Conservation (phyloP, 192 early-diverging fungal genomes). For the Spizellomyces punctatus region DNA sequence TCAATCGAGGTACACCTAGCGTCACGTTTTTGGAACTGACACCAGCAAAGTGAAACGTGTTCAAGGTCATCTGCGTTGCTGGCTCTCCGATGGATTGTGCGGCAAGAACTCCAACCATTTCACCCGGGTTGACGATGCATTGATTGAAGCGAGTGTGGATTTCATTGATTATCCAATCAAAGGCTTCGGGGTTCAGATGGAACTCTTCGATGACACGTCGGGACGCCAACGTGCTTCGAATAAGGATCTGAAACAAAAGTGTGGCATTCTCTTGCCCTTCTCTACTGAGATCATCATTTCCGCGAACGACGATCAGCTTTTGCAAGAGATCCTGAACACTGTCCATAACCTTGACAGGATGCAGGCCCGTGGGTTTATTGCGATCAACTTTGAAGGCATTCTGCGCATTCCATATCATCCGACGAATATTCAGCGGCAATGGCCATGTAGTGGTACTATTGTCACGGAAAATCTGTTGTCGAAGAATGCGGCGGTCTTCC, state of each 20-base stretch:
- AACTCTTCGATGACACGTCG: conserved; percentile 89
- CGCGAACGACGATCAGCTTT: conserved; percentile 82
- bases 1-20: conserved; percentile 95
- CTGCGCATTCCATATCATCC: conserved; percentile 89
- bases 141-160: conserved; percentile 90
- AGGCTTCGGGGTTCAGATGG: conserved; percentile 82
- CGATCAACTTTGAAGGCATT: conserved; percentile 85
- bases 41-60: conserved; percentile 99
- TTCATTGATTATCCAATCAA: conserved; percentile 94
- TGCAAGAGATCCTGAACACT: conserved; percentile 72
- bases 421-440: conserved; percentile 87
- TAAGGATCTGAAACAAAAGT: conserved; percentile 83
- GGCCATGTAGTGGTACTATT: conserved; percentile 69
- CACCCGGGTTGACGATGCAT: conserved; percentile 89
- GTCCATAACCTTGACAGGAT: conserved; percentile 80
- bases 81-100: conserved; percentile 99
- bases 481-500: conserved; percentile 75
- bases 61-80: conserved; percentile 99
- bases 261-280: conserved; percentile 95
- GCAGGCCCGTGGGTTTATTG: conserved; percentile 80
- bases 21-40: conserved; percentile 96
- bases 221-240: conserved; percentile 80
- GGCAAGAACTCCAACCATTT: conserved; percentile 97
- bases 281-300: conserved; percentile 79
- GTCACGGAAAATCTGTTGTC: conserved; percentile 80